Base-by-base conservation (phyloP, 495 filamentous ascomycete species). In the Penicillium coprophilum region DNA sequence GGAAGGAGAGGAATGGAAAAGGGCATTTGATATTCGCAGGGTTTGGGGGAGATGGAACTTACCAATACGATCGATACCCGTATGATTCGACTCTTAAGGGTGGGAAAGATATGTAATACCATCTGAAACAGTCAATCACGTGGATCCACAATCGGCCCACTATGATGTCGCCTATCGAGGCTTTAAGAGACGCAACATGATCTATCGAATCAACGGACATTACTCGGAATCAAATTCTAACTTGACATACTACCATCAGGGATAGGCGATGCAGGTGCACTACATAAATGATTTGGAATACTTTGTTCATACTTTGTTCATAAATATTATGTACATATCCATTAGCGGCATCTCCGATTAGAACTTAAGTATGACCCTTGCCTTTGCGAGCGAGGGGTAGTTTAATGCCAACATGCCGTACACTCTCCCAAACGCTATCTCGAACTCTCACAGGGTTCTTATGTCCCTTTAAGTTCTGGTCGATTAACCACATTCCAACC, bases 401-500 rank as follows among this genome's bases (percentile, higher is more conserved):
- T 46, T 70, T 74, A 13, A 80, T 68, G 9, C 77, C 77, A 30
- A 86, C 67, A 23, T 82, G 80, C 57, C 82, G 83, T 9, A 91
- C 92, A 63, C 90, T 95, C 27, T 77, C 82, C 95, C 93, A 97
- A 1, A 97, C 89, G 65, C 88, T 94, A 48, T 88, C 85, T 15
- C 82, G 78, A 7, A 97, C 88, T 63, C 81, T 84, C 5, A 81
- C 72, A 0, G 94, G 94, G 32, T 96, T 77, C 76, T 97, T 98
- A 51, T 90, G 80, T 1, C 94, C 94, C 66, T 89, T 89, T 36
- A 97, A 73, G 60, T 86, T 77, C 74, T 96, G 91, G 71, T 98
- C 94, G 52, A 98, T 85, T 45, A 98, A 77, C 94, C 94, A 98
- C 80, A 92, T 85, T 12, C 94, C 94, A 39, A 97, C 91, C 30